A percentile compares a stretch with the other conserved stretches of the same genome.
phyloP scores from a whole-genome alignment of 345 rosid species.

The Draba incana region DNA sequence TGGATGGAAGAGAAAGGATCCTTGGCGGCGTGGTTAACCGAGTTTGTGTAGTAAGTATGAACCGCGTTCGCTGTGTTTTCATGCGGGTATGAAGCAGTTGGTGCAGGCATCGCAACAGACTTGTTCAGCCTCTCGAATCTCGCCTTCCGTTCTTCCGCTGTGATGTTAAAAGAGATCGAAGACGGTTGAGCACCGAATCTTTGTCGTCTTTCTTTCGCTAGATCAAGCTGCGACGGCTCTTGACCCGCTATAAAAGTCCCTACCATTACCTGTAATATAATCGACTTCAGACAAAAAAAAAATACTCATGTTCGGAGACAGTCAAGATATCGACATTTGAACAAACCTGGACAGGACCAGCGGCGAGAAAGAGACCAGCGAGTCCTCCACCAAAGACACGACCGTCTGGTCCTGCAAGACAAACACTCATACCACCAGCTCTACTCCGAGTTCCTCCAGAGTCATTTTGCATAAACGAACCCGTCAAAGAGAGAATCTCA shows the following conservation, averaged over 20 bases:
- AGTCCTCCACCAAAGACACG: conserved; percentile 97
- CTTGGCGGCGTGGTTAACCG: conserved; percentile 32
- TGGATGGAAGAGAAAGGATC: conserved; percentile 39
- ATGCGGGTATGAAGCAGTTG: conserved; percentile 25
- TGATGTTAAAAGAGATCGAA: conserved; percentile 40
- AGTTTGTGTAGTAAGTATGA: conserved; percentile 40
- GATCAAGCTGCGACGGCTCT: conserved; percentile 35
- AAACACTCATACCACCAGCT: conserved; percentile 97
- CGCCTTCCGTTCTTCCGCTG: conserved; percentile 45
- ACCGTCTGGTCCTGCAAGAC: conserved; percentile 91
- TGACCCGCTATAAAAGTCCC: conserved; percentile 44
- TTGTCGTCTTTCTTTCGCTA: conserved; percentile 40
- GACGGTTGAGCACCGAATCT: conserved; percentile 39
- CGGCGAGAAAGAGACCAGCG: conserved; percentile 89
- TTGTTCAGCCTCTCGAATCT: conserved; percentile 44
- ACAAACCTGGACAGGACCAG: conserved; percentile 89
- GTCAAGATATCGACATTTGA: background rate
- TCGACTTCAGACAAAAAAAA: background rate
- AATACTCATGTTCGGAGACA: background rate
- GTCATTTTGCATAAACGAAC: conserved; percentile 77
- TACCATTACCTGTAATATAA: conserved; percentile 38
- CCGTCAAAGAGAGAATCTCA: conserved; percentile 94
- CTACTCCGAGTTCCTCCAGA: conserved; percentile 78
- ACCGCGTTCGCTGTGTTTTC: conserved; percentile 29
- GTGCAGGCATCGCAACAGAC: conserved; percentile 33